Evolutionary conservation across 164 flowering plant species (phyloP).

Genomic region (Macadamia integrifolia): DNA sequence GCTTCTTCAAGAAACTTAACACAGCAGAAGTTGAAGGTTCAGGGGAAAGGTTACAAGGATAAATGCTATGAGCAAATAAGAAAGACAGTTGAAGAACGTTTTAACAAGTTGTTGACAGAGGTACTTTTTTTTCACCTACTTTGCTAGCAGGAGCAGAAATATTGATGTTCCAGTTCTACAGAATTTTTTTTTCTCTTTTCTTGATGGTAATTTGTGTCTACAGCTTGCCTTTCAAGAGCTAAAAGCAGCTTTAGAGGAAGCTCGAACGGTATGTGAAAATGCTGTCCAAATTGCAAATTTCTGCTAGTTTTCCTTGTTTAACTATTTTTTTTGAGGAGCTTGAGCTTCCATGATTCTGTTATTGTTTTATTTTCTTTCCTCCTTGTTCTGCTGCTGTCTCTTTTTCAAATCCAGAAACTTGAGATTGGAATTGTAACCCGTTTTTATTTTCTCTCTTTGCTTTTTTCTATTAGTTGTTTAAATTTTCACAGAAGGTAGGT

Average conservation of each 20-base stretch:
- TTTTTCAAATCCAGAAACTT: no score
- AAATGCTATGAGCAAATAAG: constrained; percentile 94
- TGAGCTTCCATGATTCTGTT: no score
- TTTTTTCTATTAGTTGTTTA: no score
- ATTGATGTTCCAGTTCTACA: not conserved
- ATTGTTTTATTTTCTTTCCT: no score
- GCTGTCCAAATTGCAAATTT: not conserved
- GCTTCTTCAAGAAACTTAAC: constrained; percentile 46
- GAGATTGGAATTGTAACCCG: no score
- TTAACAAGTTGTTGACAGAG: constrained; percentile 72
- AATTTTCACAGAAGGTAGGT: no score
- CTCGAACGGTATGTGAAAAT: constrained; percentile 56
- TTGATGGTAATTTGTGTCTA: constrained; percentile 17
- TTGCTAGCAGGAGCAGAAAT: not conserved
- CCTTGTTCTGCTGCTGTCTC: no score
- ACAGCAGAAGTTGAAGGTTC: constrained; percentile 70
- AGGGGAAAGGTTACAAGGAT: constrained; percentile 94
- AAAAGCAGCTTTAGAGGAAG: constrained; percentile 94
- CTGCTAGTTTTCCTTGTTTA: not conserved
- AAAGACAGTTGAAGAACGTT: constrained; percentile 79
- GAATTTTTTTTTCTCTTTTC: no score
- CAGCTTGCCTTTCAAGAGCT: constrained; percentile 84
- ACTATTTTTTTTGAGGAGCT: not conserved
- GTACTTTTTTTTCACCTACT: constrained; percentile 22
- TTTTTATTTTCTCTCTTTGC: no score